These are phyloP conservation scores for Lactifluus hygrophoroides DNA, from an alignment of 768 basidiomycete species.

Conservation along the genomic window DNA sequence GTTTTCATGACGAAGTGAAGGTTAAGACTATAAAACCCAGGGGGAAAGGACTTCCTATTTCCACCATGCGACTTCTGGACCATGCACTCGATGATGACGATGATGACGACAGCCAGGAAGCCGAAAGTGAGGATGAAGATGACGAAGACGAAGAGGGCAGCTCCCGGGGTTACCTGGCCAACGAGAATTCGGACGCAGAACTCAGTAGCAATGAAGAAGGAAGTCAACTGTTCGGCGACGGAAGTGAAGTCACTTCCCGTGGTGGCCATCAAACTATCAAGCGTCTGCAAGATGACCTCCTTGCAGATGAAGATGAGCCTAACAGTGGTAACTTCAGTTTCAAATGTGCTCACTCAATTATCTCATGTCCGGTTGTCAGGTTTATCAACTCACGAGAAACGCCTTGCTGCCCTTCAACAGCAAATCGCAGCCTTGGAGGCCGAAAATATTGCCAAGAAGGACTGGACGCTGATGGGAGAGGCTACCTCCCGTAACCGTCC, in stretches of 20 bases:
- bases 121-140: constrained; percentile 20
- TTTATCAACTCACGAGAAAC: constrained; percentile 71
- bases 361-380: constrained; percentile 30
- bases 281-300: constrained; percentile 68
- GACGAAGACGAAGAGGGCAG: constrained; percentile 13
- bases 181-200: constrained; percentile 24
- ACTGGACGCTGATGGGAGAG: constrained; percentile 92
- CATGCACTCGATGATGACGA: constrained; percentile 33
- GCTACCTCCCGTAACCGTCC: constrained; percentile 75
- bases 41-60: constrained; percentile 55
- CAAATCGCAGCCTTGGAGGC: constrained; percentile 79
- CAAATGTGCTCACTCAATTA: not conserved
- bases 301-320: constrained; percentile 61
- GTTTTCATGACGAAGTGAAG: constrained; percentile 73
- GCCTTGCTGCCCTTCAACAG: constrained; percentile 60
- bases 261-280: constrained; percentile 44
- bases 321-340: constrained; percentile 20
- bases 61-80: constrained; percentile 32
- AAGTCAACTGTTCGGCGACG: constrained; percentile 16
- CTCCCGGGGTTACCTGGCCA: constrained; percentile 2
- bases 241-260: constrained; percentile 24
- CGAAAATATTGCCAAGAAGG: constrained; percentile 81
- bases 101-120: constrained; percentile 25
- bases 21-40: constrained; percentile 74
- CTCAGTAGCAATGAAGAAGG: not conserved